Conservation (phyloP, 2,329 filamentous ascomycete genomes). For the Fusarium veterinarium region DNA sequence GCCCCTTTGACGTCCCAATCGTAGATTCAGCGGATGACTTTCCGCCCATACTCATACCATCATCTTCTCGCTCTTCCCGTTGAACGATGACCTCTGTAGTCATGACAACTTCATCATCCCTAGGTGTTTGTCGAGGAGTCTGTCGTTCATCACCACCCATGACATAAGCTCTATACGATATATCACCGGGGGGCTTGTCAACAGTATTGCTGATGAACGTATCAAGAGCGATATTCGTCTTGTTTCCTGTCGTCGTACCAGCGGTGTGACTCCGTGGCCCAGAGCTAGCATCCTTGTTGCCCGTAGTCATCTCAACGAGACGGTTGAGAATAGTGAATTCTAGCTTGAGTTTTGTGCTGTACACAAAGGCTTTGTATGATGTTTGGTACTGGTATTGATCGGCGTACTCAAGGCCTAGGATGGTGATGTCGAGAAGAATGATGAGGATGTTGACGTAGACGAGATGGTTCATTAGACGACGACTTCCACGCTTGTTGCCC, state of each 20-base stretch:
- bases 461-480: conserved; percentile 52
- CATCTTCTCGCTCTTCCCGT: conserved; percentile 37
- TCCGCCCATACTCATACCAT: conserved; percentile 27
- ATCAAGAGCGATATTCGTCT: conserved; percentile 34
- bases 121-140: not conserved
- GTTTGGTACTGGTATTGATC: conserved; percentile 52
- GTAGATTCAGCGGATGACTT: conserved; percentile 34
- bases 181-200: conserved; percentile 19
- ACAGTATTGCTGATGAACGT: conserved; percentile 31
- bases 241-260: conserved; percentile 20
- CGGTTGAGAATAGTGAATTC: conserved; percentile 56
- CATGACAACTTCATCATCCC: conserved; percentile 40
- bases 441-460: conserved; percentile 60
- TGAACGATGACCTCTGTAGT: conserved; percentile 42
- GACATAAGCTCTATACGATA: conserved; percentile 41
- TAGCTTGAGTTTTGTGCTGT: conserved; percentile 55
- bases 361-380: conserved; percentile 52
- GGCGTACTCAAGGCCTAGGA: conserved; percentile 53
- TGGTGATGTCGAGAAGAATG: conserved; percentile 58
- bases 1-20: conserved; percentile 8
- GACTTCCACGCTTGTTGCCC: conserved; percentile 35
- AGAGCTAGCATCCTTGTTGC: conserved; percentile 42
- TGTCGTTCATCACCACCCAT: conserved; percentile 39
- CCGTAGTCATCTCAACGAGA: conserved; percentile 49
- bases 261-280: conserved; percentile 34